Conservation (phyloP, 106 monocot genomes). For the Phalaenopsis aphrodite region DNA sequence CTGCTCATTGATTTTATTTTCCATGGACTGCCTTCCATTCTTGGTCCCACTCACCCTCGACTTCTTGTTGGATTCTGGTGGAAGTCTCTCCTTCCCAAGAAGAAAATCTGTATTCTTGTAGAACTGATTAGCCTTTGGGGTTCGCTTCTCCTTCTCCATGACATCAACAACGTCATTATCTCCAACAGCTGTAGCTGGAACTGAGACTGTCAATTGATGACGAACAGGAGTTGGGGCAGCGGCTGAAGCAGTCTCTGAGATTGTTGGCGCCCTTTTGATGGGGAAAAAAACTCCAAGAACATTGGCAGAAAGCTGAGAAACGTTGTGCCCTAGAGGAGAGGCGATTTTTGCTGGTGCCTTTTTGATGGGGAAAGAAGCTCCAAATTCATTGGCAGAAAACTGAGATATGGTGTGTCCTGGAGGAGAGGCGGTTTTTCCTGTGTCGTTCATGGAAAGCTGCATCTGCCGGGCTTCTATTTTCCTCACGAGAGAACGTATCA, state of each 20-base stretch:
- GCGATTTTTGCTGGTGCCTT: not conserved
- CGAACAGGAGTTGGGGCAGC: conserved; percentile 3
- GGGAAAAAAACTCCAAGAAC: conserved; percentile 23
- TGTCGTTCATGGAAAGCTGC: conserved; percentile 10
- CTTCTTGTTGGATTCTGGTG: conserved; percentile 55
- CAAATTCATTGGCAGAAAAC: conserved; percentile 35
- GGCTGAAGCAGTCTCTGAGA: conserved; percentile 3
- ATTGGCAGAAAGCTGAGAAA: conserved; percentile 48
- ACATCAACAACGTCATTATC: not conserved
- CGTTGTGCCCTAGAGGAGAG: conserved; percentile 15
- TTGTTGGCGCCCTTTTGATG: not conserved
- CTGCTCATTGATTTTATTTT: conserved; percentile 29
- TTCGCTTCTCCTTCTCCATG: conserved; percentile 74
- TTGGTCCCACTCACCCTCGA: conserved; percentile 45
- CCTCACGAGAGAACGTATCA: conserved; percentile 34
- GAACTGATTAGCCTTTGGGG: conserved; percentile 77
- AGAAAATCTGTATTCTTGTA: conserved; percentile 74
- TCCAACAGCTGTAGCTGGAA: not conserved
- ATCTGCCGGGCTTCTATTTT: conserved; percentile 37
- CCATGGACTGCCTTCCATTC: conserved; percentile 10
- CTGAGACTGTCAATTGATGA: not conserved
- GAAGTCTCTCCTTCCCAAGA: conserved; percentile 69
- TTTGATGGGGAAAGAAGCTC: conserved; percentile 12
- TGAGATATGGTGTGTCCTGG: conserved; percentile 45
- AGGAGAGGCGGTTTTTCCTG: conserved; percentile 7